Percentiles rank a stretch among this genome's conserved stretches.
Conservation (phyloP, 2,329 filamentous ascomycete genomes). For the Fusarium sp. region DNA sequence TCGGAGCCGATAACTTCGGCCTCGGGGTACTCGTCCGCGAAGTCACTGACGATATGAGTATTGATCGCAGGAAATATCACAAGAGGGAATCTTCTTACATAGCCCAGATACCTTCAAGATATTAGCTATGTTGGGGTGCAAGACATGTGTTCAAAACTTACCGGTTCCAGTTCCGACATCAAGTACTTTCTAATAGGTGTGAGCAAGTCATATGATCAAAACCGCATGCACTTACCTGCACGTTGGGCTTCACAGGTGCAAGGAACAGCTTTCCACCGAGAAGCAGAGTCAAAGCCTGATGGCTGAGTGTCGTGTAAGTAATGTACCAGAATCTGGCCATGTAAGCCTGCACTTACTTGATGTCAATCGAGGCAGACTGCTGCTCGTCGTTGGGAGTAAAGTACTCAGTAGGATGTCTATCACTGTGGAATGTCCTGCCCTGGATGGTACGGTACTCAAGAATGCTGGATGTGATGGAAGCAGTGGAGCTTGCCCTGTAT, state of each 20-base stretch:
- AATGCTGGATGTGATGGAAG: constrained; percentile 43
- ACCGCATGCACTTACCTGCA: constrained; percentile 25
- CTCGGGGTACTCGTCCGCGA: constrained; percentile 40
- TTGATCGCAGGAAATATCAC: fast-evolving
- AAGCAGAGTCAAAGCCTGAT: constrained; percentile 42
- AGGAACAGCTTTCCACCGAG: constrained; percentile 38
- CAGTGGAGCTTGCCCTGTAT: constrained; percentile 42
- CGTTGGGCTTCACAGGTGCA: constrained; percentile 34
- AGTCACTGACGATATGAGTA: constrained; percentile 24
- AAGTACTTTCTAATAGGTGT: constrained; percentile 34
- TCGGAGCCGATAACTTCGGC: constrained; percentile 42
- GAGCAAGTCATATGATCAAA: background rate
- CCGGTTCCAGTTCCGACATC: constrained; percentile 45
- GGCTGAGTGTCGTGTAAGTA: constrained; percentile 15
- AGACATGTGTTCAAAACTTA: background rate
- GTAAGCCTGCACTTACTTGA: constrained; percentile 18
- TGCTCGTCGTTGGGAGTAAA: constrained; percentile 47
- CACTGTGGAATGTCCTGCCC: constrained; percentile 45
- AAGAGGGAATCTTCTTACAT: constrained; percentile 26
- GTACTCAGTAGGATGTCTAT: constrained; percentile 42
- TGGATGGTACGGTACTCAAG: constrained; percentile 44
- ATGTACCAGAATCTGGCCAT: fast-evolving
- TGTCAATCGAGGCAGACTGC: constrained; percentile 45
- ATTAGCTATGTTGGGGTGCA: background rate
- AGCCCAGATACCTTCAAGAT: constrained; percentile 40